Percentiles rank a stretch among this genome's conserved stretches.
Evolutionary conservation across 805 yeast genomes (phyloP).

Genomic region (Ogataea salicorniae): DNA sequence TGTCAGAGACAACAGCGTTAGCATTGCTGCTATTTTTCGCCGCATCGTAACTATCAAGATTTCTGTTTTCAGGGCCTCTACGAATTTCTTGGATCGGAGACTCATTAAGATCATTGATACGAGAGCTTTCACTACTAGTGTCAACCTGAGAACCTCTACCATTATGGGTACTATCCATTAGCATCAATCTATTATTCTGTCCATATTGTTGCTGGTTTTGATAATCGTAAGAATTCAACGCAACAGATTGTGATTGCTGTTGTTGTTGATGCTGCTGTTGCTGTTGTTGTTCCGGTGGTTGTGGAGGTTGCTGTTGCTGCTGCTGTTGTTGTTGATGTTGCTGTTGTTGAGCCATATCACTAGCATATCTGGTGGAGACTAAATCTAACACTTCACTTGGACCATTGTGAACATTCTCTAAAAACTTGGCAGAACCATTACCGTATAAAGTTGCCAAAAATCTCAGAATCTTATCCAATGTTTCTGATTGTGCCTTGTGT

Average conservation of each 20-base stretch:
- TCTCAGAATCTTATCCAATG: conserved; percentile 80
- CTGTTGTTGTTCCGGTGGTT: conserved; percentile 1
- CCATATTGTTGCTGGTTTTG: conserved; percentile 7
- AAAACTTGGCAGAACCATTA: conserved; percentile 42
- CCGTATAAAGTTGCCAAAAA: conserved; percentile 84
- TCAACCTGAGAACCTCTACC: conserved; percentile 3
- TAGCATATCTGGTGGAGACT: conserved; percentile 6
- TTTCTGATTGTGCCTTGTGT: conserved; percentile 79
- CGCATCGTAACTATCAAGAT: conserved; percentile 16
- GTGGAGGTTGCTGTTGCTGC: conserved; percentile 5
- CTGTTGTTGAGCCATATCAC: conserved; percentile 3
- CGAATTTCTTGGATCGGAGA: conserved; percentile 28
- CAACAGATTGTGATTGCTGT: conserved; percentile 4
- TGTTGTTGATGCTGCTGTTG: conserved; percentile 3
- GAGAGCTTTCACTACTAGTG: conserved; percentile 1
- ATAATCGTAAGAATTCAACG: conserved; percentile 11
- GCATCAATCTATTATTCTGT: conserved; percentile 21
- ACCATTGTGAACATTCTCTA: conserved; percentile 20
- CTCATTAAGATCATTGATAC: conserved; percentile 11
- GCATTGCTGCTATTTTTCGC: not conserved
- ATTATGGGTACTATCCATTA: conserved; percentile 25
- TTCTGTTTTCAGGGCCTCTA: conserved; percentile 28
- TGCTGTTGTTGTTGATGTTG: conserved; percentile 9
- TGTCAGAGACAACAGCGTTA: not conserved
- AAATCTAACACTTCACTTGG: conserved; percentile 17